These are phyloP conservation scores for Penicillium hordei DNA, from an alignment of 2,329 filamentous ascomycete genomes.

Conservation along the genomic window DNA sequence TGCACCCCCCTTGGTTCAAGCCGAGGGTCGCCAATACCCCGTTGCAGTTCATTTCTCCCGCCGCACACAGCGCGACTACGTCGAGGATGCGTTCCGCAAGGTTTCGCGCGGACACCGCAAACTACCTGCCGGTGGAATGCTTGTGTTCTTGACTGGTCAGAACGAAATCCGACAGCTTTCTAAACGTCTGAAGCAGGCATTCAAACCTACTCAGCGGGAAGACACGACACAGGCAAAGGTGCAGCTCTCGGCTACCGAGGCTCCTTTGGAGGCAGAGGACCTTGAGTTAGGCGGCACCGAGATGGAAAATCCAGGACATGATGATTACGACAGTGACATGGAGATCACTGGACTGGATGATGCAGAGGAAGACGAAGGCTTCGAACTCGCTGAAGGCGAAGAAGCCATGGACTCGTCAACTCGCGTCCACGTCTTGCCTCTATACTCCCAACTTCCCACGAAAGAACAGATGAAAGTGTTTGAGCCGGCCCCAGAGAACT, in stretches of 20 bases:
- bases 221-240: constrained; percentile 64
- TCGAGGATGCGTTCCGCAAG: constrained; percentile 86
- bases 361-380: constrained; percentile 64
- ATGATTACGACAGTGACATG: constrained; percentile 56
- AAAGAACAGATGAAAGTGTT: constrained; percentile 91
- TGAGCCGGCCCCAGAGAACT: constrained; percentile 76
- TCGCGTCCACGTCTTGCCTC: constrained; percentile 80
- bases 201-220: constrained; percentile 53
- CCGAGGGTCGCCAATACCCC: constrained; percentile 86
- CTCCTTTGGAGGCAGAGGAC: constrained; percentile 80
- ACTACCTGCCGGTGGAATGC: constrained; percentile 82
- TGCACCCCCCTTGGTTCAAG: constrained; percentile 79
- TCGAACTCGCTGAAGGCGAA: constrained; percentile 59
- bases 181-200: constrained; percentile 72
- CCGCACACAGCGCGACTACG: constrained; percentile 79
- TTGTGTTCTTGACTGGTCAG: constrained; percentile 92
- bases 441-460: constrained; percentile 90
- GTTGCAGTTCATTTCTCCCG: constrained; percentile 88
- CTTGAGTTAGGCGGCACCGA: constrained; percentile 70
- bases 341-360: constrained; percentile 62
- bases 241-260: constrained; percentile 72
- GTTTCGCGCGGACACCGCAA: constrained; percentile 85
- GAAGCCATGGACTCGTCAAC: constrained; percentile 60
- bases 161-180: constrained; percentile 85
- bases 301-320: constrained; percentile 50